A percentile compares a stretch with the other conserved stretches of the same genome.
Evolutionary conservation across 371 early-diverging fungal species (phyloP).

Genomic region (Rhizomucor miehei): DNA sequence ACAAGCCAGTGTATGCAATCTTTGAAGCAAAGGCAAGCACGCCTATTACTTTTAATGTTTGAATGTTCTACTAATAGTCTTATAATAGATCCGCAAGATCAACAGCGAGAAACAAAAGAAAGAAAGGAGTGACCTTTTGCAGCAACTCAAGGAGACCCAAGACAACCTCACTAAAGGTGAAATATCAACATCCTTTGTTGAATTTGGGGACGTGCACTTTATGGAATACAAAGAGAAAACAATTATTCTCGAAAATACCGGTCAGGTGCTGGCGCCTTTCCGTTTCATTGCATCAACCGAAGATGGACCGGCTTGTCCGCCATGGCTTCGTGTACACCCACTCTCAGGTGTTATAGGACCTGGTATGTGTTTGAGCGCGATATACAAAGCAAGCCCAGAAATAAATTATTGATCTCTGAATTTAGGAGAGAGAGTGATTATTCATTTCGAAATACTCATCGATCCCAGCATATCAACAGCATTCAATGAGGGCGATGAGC

Average conservation of each 20-base stretch:
- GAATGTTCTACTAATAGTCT: background rate
- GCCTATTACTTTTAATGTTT: background rate
- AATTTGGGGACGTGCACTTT: constrained; percentile 81
- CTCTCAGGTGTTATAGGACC: constrained; percentile 68
- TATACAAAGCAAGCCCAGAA: background rate
- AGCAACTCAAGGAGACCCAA: constrained; percentile 75
- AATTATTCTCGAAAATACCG: constrained; percentile 73
- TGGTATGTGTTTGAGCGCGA: constrained; percentile 27
- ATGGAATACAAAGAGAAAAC: constrained; percentile 53
- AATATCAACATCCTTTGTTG: constrained; percentile 57
- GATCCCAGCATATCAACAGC: constrained; percentile 59
- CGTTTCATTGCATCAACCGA: constrained; percentile 67
- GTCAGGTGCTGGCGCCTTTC: constrained; percentile 69
- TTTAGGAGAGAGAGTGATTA: constrained; percentile 54
- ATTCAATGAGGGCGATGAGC: constrained; percentile 64
- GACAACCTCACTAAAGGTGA: constrained; percentile 80
- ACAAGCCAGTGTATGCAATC: constrained; percentile 86
- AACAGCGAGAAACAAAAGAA: constrained; percentile 52
- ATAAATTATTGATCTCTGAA: background rate
- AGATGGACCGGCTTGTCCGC: constrained; percentile 46
- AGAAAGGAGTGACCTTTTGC: constrained; percentile 57
- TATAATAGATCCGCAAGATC: constrained; percentile 35
- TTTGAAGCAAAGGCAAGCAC: constrained; percentile 52
- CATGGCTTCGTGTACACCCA: constrained; percentile 72
- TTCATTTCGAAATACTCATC: constrained; percentile 70